Conservation (phyloP, 805 yeast species). For the Metschnikowia proteae region DNA sequence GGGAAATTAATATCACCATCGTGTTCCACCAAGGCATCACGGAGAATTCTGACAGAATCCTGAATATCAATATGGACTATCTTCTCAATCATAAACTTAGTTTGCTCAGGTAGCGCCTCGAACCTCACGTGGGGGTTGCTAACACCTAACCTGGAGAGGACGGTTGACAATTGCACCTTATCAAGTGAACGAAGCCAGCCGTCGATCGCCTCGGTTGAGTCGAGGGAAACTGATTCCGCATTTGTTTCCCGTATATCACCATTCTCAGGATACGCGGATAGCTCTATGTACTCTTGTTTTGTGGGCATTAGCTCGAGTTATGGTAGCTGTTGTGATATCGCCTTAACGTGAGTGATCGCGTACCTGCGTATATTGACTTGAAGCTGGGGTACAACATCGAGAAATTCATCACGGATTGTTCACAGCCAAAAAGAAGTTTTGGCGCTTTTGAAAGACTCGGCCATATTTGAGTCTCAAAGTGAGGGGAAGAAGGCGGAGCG, state of each 20-base stretch:
- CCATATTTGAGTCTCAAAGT: neutral
- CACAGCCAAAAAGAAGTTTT: neutral
- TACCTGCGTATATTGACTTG: constrained; percentile 3
- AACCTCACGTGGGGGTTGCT: neutral
- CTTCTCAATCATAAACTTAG: constrained; percentile 26
- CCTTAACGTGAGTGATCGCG: neutral
- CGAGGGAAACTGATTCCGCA: neutral
- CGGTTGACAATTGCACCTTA: constrained; percentile 2
- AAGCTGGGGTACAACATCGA: neutral
- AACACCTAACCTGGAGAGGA: constrained; percentile 15
- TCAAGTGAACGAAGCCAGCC: constrained; percentile 1
- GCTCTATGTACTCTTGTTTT: constrained; percentile 13
- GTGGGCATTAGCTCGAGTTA: constrained; percentile 4
- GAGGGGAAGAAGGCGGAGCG: neutral
- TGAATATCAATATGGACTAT: constrained; percentile 21
- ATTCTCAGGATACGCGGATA: constrained; percentile 4
- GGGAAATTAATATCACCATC: constrained; percentile 34
- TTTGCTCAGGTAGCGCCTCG: constrained; percentile 8
- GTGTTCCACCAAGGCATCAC: constrained; percentile 32
- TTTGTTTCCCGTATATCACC: neutral
- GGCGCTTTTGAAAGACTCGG: no score
- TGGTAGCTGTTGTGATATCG: neutral
- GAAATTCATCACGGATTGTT: neutral
- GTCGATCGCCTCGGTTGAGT: neutral
- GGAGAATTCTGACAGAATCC: constrained; percentile 29